Evolutionary conservation across 2,329 filamentous ascomycete species (phyloP).

Genomic region (Aspergillus alliaceus): DNA sequence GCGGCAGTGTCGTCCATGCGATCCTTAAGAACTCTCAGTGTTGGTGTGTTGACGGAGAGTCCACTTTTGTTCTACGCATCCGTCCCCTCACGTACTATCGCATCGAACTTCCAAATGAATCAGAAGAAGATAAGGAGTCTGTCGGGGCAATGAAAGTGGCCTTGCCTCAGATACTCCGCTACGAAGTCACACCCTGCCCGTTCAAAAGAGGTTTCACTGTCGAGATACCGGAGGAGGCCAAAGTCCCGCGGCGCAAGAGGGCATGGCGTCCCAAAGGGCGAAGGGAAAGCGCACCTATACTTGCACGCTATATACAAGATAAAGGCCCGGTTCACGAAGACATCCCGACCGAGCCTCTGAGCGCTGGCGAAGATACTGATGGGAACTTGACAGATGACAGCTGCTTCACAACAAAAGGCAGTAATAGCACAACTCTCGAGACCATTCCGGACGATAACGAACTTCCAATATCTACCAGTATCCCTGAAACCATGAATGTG

Average conservation of each 20-base stretch:
- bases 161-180: constrained; percentile 71
- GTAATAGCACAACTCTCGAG: constrained; percentile 25
- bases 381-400: constrained; percentile 34
- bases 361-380: constrained; percentile 35
- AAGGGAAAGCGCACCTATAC: constrained; percentile 34
- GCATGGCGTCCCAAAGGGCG: constrained; percentile 66
- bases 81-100: constrained; percentile 83
- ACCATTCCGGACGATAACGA: constrained; percentile 22
- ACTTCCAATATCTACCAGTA: constrained; percentile 6
- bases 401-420: constrained; percentile 22
- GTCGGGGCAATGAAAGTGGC: constrained; percentile 69
- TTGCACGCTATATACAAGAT: constrained; percentile 15
- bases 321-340: constrained; percentile 15
- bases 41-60: constrained; percentile 85
- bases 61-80: constrained; percentile 84
- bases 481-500: constrained; percentile 11
- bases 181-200: constrained; percentile 85
- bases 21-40: constrained; percentile 89
- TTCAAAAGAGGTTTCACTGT: constrained; percentile 77
- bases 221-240: constrained; percentile 67
- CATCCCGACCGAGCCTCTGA: constrained; percentile 22
- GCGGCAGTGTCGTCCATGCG: constrained; percentile 77
- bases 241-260: constrained; percentile 64
- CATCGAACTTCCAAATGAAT: constrained; percentile 74
- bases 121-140: constrained; percentile 62